These are phyloP conservation scores for Citrus trifoliata DNA, from an alignment of 345 rosid species.

Conservation along the genomic window DNA sequence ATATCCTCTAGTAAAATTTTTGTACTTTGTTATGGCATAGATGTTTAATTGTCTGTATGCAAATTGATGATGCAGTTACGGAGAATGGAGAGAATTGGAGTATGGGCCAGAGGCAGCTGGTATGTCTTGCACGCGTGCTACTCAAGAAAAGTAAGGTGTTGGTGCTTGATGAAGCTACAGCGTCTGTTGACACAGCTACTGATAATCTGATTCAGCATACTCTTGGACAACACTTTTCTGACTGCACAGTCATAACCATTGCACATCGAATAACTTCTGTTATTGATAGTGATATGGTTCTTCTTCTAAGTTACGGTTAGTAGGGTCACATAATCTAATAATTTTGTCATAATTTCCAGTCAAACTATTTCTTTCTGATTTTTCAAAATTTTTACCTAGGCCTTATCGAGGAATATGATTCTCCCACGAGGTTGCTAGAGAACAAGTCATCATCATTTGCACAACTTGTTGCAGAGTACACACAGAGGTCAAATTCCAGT, in stretches of 20 bases:
- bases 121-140: constrained; percentile 79
- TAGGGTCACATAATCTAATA: not conserved
- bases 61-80: constrained; percentile 35
- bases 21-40: not conserved
- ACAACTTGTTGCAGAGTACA: constrained; percentile 74
- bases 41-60: not conserved
- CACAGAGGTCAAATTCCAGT: constrained; percentile 52
- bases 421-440: constrained; percentile 55
- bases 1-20: not conserved
- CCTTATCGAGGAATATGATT: constrained; percentile 59
- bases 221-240: constrained; percentile 53
- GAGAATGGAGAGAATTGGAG: constrained; percentile 98
- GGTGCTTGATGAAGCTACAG: constrained; percentile 90
- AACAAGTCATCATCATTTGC: constrained; percentile 71
- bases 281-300: constrained; percentile 76
- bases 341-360: not conserved
- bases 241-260: constrained; percentile 71
- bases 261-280: constrained; percentile 89
- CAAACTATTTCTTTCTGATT: not conserved
- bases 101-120: constrained; percentile 87
- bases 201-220: constrained; percentile 84
- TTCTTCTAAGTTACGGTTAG: constrained; percentile 69
- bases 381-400: constrained; percentile 37
- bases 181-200: constrained; percentile 85
- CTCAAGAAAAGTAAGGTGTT: constrained; percentile 75